Evolutionary conservation across 2,329 filamentous ascomycete species (phyloP).

Genomic region (Emergomyces pasteurianus): DNA sequence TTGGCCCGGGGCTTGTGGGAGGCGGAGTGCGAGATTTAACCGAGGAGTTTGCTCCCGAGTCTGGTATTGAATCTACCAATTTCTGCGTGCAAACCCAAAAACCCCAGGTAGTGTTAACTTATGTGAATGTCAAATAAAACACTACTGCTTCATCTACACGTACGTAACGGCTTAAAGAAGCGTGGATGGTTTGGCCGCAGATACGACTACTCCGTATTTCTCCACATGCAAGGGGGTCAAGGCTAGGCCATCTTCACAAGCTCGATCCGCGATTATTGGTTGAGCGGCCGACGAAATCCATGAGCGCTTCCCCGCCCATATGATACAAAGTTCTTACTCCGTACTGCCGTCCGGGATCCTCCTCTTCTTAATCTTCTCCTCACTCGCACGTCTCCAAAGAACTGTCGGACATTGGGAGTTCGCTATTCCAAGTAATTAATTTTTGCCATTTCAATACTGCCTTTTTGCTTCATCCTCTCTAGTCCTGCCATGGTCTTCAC

Average conservation of each 20-base stretch:
- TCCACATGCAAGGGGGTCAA: neutral
- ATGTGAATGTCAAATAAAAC: neutral
- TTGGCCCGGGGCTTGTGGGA: too few species aligned
- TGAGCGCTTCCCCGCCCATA: too few species aligned
- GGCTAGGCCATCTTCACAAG: neutral
- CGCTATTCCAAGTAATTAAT: neutral
- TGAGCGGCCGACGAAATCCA: too few species aligned
- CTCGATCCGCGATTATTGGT: too few species aligned
- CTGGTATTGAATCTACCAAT: neutral
- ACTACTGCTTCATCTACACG: neutral
- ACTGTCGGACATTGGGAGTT: neutral
- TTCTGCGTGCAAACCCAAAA: neutral
- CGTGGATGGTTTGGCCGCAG: neutral
- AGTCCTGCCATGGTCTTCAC: conserved; percentile 34
- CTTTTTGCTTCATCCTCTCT: neutral
- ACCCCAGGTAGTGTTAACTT: neutral
- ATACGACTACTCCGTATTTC: neutral
- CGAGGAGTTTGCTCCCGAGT: neutral
- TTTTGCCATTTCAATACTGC: neutral
- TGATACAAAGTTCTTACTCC: too few species aligned
- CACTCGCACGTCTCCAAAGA: neutral
- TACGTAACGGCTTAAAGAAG: neutral
- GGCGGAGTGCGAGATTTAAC: neutral
- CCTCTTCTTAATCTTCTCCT: neutral
- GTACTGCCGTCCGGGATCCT: neutral